phyloP scores from a whole-genome alignment of 2,329 filamentous ascomycete genomes.

The Hypoxylon sp. region DNA sequence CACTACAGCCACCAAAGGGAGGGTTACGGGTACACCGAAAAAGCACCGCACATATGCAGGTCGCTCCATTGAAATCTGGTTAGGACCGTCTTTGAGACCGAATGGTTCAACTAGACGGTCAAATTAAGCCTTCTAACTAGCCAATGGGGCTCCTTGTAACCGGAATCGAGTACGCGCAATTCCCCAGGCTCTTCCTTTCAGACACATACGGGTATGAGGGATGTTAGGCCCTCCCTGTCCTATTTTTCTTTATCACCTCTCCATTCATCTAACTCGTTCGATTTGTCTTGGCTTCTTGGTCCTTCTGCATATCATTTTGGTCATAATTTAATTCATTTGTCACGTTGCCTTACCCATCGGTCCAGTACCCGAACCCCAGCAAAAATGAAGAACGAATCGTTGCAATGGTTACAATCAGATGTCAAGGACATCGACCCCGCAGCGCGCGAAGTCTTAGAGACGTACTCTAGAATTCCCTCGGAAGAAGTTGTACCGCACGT shows the following conservation, averaged over 20 bases:
- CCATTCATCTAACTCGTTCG: slow-evolving; percentile 4
- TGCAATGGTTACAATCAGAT: slow-evolving; percentile 18
- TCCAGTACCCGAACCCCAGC: not conserved
- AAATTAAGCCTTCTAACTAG: not conserved
- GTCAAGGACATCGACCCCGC: slow-evolving; percentile 17
- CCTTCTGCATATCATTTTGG: not conserved
- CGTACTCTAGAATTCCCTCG: slow-evolving; percentile 8
- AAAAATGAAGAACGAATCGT: slow-evolving; percentile 6
- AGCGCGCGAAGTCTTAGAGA: slow-evolving; percentile 14
- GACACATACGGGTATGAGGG: slow-evolving; percentile 1
- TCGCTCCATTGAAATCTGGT: slow-evolving; percentile 10
- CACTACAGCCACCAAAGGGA: not conserved
- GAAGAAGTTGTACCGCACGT: slow-evolving; percentile 20
- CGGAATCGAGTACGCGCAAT: slow-evolving; percentile 3
- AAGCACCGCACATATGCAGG: slow-evolving; percentile 4
- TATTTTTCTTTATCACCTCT: slow-evolving; percentile 6
- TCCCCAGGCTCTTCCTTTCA: not conserved
- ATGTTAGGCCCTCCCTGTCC: not conserved
- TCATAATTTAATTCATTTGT: slow-evolving; percentile 4
- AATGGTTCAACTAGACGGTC: not conserved
- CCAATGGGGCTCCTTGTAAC: not conserved
- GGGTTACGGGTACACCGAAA: not conserved
- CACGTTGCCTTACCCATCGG: not conserved
- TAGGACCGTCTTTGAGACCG: not conserved
- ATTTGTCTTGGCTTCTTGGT: slow-evolving; percentile 15